Percentiles rank a stretch among this genome's conserved stretches.
Evolutionary conservation across 768 basidiomycete species (phyloP).

Genomic region (Hypsizygus marmoreus): DNA sequence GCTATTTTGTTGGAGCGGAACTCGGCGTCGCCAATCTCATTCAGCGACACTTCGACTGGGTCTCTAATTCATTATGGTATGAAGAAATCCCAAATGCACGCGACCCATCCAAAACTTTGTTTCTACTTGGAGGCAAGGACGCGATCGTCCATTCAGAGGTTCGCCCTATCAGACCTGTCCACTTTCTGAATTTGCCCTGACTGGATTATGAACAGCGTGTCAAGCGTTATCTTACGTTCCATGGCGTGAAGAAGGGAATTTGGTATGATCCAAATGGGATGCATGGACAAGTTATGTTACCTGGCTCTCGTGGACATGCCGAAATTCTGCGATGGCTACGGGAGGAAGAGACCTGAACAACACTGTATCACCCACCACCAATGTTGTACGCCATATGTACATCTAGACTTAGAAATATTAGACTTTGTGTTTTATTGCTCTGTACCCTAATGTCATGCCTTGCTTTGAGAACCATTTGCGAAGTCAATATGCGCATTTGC

Average conservation of each 20-base stretch:
- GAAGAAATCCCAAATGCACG: slow-evolving; percentile 85
- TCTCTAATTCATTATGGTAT: slow-evolving; percentile 85
- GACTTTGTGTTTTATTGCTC: neutral
- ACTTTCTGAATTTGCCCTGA: neutral
- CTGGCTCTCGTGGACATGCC: slow-evolving; percentile 51
- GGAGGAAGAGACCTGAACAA: slow-evolving; percentile 17
- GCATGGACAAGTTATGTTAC: slow-evolving; percentile 64
- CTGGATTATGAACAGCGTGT: slow-evolving; percentile 51
- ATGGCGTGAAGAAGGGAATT: slow-evolving; percentile 69
- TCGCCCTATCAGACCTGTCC: slow-evolving; percentile 16
- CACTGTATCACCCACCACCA: neutral
- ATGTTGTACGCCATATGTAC: neutral
- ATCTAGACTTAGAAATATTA: neutral
- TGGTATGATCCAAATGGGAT: slow-evolving; percentile 62
- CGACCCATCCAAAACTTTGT: slow-evolving; percentile 65
- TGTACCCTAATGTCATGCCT: too few species aligned
- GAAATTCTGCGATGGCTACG: slow-evolving; percentile 67
- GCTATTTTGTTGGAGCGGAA: slow-evolving; percentile 88
- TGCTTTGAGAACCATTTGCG: neutral
- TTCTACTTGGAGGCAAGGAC: slow-evolving; percentile 84
- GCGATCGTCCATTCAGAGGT: slow-evolving; percentile 77
- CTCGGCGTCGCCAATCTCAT: slow-evolving; percentile 86
- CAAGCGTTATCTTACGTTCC: slow-evolving; percentile 70
- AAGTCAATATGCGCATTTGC: neutral
- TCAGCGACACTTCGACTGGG: slow-evolving; percentile 84